Evolutionary conservation across 129 eudicot genomes (phyloP).

Genomic region (Rutidosis leptorrhynchoides): DNA sequence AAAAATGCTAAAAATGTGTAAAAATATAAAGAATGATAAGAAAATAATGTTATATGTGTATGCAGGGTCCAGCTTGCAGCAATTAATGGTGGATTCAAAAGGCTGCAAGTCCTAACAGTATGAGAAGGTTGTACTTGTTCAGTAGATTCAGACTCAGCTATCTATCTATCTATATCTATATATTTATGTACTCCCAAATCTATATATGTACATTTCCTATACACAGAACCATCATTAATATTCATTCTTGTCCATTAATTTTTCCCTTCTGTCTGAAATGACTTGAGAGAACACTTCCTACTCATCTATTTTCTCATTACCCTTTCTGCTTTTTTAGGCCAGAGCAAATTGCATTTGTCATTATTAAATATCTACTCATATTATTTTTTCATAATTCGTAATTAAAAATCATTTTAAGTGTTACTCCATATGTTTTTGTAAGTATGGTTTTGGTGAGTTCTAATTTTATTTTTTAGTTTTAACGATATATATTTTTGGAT

Average conservation of each 20-base stretch:
- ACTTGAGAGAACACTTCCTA: conserved; percentile 23
- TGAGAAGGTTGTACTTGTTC: conserved; percentile 39
- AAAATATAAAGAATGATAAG: conserved; percentile 15
- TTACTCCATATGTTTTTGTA: too few species aligned
- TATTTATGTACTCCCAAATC: conserved; percentile 19
- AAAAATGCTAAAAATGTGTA: background rate
- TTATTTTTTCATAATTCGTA: too few species aligned
- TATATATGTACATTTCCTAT: conserved; percentile 16
- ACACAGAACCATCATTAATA: conserved; percentile 28
- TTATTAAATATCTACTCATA: background rate
- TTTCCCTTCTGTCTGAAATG: conserved; percentile 25
- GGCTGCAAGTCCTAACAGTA: conserved; percentile 30
- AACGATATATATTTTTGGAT: too few species aligned
- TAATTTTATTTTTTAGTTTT: too few species aligned
- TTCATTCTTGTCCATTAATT: conserved; percentile 23
- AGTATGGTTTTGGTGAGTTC: too few species aligned
- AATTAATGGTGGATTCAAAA: conserved; percentile 24
- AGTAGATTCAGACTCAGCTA: conserved; percentile 18
- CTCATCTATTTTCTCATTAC: conserved; percentile 14
- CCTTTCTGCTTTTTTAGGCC: background rate
- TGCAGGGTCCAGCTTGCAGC: conserved; percentile 36
- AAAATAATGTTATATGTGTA: conserved; percentile 22
- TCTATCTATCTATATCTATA: conserved; percentile 3
- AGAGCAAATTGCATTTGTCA: background rate
- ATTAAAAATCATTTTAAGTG: too few species aligned